These are phyloP conservation scores for Kluyveromyces aestuarii DNA, from an alignment of 805 yeast species.

Conservation along the genomic window DNA sequence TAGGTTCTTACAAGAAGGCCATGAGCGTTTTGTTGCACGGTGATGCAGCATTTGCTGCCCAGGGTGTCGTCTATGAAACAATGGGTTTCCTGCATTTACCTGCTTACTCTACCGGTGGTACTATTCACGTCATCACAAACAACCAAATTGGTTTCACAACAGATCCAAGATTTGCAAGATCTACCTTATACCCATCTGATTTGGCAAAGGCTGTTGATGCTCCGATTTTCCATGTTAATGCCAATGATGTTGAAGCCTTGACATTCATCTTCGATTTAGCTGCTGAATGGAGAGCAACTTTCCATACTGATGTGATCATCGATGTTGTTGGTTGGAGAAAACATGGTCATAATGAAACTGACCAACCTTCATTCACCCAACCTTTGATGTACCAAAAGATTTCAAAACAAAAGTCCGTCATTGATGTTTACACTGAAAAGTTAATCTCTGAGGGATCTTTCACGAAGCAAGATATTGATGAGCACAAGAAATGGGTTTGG, in stretches of 20 bases:
- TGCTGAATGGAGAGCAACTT: conserved; percentile 96
- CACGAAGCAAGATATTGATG: conserved; percentile 81
- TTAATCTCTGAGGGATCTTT: conserved; percentile 81
- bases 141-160: conserved; percentile 99
- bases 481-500: conserved; percentile 99
- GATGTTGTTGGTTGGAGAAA: conserved; percentile 98
- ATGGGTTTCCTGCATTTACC: conserved; percentile 90
- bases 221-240: conserved; percentile 98
- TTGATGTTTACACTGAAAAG: conserved; percentile 76
- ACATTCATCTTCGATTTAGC: conserved; percentile 90
- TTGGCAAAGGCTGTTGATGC: conserved; percentile 94
- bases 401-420: conserved; percentile 79
- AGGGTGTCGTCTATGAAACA: conserved; percentile 98
- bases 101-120: conserved; percentile 97
- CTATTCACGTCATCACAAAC: conserved; percentile 90
- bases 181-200: conserved; percentile 97
- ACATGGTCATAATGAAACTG: conserved; percentile 98
- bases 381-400: conserved; percentile 94
- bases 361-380: conserved; percentile 98
- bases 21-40: conserved; percentile 92
- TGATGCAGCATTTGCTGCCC: conserved; percentile 98
- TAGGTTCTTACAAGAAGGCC: conserved; percentile 76
- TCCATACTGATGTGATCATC: conserved; percentile 92
- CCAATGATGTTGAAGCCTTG: conserved; percentile 93
- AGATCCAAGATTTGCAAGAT: conserved; percentile 94